Evolutionary conservation across 805 yeast species (phyloP).

Genomic region (Lipomyces orientalis): DNA sequence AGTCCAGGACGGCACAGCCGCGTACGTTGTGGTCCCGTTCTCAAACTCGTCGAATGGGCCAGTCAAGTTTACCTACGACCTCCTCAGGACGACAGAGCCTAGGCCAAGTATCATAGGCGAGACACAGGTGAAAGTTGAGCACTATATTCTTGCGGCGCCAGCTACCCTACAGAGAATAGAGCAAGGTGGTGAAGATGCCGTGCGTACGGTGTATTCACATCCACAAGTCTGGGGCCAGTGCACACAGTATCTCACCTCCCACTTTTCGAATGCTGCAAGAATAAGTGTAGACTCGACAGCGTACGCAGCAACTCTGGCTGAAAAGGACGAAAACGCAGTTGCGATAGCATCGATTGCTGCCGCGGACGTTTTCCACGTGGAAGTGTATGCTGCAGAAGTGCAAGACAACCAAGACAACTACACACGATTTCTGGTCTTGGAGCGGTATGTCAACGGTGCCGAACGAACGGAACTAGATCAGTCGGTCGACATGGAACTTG

Average conservation of each 20-base stretch:
- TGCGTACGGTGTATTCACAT: slow-evolving; percentile 77
- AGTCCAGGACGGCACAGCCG: slow-evolving; percentile 56
- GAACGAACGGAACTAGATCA: slow-evolving; percentile 17
- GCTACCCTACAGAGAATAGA: slow-evolving; percentile 15
- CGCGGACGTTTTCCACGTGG: slow-evolving; percentile 61
- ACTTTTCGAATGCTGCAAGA: slow-evolving; percentile 50
- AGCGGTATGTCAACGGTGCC: slow-evolving; percentile 16
- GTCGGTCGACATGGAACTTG: slow-evolving; percentile 1
- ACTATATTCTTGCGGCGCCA: slow-evolving; percentile 61
- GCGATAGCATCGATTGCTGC: slow-evolving; percentile 79
- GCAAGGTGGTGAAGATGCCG: slow-evolving; percentile 41
- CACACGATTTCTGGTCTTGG: slow-evolving; percentile 73
- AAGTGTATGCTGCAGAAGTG: slow-evolving; percentile 59
- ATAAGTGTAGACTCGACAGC: slow-evolving; percentile 83
- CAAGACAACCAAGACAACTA: slow-evolving; percentile 80
- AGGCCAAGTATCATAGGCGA: slow-evolving; percentile 64
- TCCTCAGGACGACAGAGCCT: slow-evolving; percentile 70
- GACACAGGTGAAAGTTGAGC: slow-evolving; percentile 81
- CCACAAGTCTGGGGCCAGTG: slow-evolving; percentile 99
- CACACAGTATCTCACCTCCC: slow-evolving; percentile 55
- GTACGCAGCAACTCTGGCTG: slow-evolving; percentile 75
- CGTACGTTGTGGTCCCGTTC: slow-evolving; percentile 81
- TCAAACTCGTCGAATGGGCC: slow-evolving; percentile 96
- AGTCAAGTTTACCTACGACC: slow-evolving; percentile 83
- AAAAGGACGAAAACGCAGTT: slow-evolving; percentile 53